Percentiles rank a stretch among this genome's conserved stretches.
Evolutionary conservation across 106 monocot genomes (phyloP).

Genomic region (Ottelia alismoides): DNA sequence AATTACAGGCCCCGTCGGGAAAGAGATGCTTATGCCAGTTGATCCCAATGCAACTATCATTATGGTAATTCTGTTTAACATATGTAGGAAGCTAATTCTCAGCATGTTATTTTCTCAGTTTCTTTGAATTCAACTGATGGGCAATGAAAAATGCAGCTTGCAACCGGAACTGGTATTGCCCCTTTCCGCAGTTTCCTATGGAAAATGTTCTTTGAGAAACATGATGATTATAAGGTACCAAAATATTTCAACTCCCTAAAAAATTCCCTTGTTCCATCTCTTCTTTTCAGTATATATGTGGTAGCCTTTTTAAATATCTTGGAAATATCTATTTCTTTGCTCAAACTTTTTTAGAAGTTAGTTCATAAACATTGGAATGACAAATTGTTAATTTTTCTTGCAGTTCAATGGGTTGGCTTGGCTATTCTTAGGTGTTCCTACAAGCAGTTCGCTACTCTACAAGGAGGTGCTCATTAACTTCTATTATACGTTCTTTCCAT

Average conservation of each 20-base stretch:
- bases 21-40: conserved; percentile 99
- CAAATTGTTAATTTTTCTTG: conserved; percentile 9
- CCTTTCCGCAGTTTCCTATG: conserved; percentile 88
- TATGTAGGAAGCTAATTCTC: no score
- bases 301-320: no score
- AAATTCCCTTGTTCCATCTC: no score
- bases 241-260: no score
- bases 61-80: conserved; percentile 40
- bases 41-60: conserved; percentile 90
- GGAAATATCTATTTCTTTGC: no score
- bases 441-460: conserved; percentile 89
- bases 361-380: no score
- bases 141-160: conserved; percentile 47
- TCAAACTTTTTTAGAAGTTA: no score
- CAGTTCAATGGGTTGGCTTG: conserved; percentile 97
- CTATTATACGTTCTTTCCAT: no score
- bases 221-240: conserved; percentile 87
- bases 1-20: conserved; percentile 91
- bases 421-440: conserved; percentile 98
- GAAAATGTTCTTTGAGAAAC: conserved; percentile 99
- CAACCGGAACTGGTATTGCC: conserved; percentile 92
- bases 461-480: conserved; percentile 86
- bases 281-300: no score
- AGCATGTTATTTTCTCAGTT: no score
- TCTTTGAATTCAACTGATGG: neutral